Percentiles rank a stretch among this genome's conserved stretches.
These are phyloP conservation scores for Botryotinia convoluta DNA, from an alignment of 2,329 filamentous ascomycete species.

Conservation along the genomic window DNA sequence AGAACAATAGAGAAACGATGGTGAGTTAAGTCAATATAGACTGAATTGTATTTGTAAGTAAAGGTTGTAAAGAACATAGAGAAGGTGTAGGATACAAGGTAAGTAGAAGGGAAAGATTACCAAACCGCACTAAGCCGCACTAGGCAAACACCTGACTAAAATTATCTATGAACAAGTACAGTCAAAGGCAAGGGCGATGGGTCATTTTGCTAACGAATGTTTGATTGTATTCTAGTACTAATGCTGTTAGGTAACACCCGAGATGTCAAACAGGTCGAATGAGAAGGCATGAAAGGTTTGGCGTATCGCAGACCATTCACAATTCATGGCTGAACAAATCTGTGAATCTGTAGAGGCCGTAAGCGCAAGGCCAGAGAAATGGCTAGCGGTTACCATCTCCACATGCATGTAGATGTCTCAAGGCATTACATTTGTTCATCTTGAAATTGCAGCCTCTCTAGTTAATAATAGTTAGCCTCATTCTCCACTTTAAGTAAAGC, in stretches of 20 bases:
- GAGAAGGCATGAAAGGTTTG: slow-evolving; percentile 20
- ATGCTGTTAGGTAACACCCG: slow-evolving; percentile 34
- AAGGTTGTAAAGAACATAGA: no score
- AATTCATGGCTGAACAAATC: neutral
- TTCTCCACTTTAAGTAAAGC: slow-evolving; percentile 9
- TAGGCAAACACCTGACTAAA: no score
- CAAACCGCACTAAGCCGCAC: no score
- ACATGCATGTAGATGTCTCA: neutral
- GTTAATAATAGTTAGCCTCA: neutral
- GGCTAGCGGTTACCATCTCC: neutral
- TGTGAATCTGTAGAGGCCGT: neutral
- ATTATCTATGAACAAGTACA: no score
- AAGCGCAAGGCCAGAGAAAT: neutral
- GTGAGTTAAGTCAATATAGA: no score
- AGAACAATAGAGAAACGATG: no score
- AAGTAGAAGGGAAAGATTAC: no score
- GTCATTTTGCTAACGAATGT: no score
- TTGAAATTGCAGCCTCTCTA: neutral
- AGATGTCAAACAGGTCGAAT: slow-evolving; percentile 34
- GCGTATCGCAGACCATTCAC: neutral
- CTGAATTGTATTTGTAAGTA: no score
- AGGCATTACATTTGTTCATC: neutral
- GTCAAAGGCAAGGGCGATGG: no score
- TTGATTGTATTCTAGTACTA: neutral
- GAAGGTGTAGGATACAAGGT: no score